Evolutionary conservation across 164 flowering plant species (phyloP).

Genomic region (Berberis vulgaris): DNA sequence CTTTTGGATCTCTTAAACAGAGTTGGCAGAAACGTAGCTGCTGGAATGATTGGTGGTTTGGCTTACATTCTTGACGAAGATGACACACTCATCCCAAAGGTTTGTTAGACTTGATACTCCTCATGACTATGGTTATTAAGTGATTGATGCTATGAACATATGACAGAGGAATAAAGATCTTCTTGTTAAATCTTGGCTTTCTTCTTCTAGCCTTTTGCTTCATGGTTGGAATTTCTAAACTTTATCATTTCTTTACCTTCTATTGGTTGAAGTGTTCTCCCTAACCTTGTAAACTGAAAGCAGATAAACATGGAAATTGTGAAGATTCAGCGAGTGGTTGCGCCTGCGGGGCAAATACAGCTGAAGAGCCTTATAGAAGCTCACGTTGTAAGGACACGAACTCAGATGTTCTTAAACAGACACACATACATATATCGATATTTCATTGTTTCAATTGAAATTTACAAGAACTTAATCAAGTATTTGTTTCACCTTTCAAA

Average conservation of each 20-base stretch:
- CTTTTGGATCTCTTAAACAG: constrained; percentile 28
- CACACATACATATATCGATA: too few species aligned
- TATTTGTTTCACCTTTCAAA: constrained; percentile 17
- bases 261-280: not conserved
- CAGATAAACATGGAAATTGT: constrained; percentile 94
- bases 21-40: constrained; percentile 96
- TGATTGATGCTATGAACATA: too few species aligned
- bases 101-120: constrained; percentile 12
- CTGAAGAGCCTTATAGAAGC: constrained; percentile 86
- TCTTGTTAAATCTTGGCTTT: not conserved
- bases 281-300: not conserved
- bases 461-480: not conserved
- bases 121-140: too few species aligned
- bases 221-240: not conserved
- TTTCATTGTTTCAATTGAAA: not conserved
- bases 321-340: constrained; percentile 86
- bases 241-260: not conserved
- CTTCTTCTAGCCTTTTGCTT: not conserved
- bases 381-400: constrained; percentile 70
- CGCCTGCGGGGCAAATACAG: constrained; percentile 92
- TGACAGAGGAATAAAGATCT: not conserved
- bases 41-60: constrained; percentile 99
- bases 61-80: constrained; percentile 95
- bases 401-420: too few species aligned
- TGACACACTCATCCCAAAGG: constrained; percentile 87